Evolutionary conservation across 2,329 filamentous ascomycete genomes (phyloP).

Genomic region (Epichloe baconii): DNA sequence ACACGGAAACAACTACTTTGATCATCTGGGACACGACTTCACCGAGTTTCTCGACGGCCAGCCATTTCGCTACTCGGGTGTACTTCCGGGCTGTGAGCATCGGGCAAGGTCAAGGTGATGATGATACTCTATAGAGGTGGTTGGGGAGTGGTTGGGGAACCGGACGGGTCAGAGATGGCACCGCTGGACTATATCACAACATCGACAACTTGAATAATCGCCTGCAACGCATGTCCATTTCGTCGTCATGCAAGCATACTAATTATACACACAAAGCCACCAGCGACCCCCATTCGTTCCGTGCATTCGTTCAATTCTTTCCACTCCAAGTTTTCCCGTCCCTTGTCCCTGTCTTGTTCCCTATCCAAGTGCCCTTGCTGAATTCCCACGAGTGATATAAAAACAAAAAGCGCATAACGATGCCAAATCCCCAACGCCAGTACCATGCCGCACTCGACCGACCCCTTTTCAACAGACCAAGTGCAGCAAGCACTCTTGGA

Average conservation of each 20-base stretch:
- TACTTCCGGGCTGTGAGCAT: background rate
- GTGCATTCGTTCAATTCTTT: background rate
- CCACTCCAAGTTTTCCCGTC: background rate
- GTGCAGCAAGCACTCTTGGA: background rate
- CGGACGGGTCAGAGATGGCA: background rate
- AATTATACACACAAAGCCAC: background rate
- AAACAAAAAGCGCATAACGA: background rate
- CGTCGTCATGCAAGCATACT: background rate
- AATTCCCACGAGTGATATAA: background rate
- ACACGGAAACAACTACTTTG: no score
- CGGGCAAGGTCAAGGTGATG: background rate
- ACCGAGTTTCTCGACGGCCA: background rate
- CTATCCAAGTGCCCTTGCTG: slow-evolving; percentile 3
- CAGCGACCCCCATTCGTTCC: background rate
- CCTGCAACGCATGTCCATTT: background rate
- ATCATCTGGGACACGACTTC: background rate
- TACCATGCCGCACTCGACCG: background rate
- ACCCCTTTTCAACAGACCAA: background rate
- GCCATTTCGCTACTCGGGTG: background rate
- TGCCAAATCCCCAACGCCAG: slow-evolving; percentile 2
- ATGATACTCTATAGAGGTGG: background rate
- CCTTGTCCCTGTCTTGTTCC: background rate
- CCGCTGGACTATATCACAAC: background rate
- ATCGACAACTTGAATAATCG: background rate
- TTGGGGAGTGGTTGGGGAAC: background rate